Percentiles rank a stretch among this genome's conserved stretches.
Conservation (phyloP, 208 protist genomes). For the Acanthamoeba lugdunensis region DNA sequence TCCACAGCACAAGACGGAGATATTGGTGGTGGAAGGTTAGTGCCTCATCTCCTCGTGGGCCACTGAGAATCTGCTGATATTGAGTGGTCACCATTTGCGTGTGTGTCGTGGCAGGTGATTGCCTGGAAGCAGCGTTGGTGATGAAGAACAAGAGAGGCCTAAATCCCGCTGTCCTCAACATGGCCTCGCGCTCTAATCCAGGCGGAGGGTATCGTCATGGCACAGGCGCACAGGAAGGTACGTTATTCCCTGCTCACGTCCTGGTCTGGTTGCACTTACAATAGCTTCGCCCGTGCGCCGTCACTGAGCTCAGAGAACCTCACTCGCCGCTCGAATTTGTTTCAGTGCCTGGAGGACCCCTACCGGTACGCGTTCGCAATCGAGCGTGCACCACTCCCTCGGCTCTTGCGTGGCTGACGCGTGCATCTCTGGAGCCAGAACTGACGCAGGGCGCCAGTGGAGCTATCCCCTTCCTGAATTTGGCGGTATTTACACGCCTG, state of each 20-base stretch:
- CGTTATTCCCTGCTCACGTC: background rate
- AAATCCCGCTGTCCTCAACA: slow-evolving; percentile 60
- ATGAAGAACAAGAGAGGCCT: slow-evolving; percentile 12
- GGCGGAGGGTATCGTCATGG: slow-evolving; percentile 57
- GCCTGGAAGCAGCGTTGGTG: slow-evolving; percentile 5
- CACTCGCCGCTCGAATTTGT: slow-evolving; percentile 48
- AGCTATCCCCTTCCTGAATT: slow-evolving; percentile 64
- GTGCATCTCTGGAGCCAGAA: background rate
- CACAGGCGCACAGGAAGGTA: slow-evolving; percentile 57
- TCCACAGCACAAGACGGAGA: background rate
- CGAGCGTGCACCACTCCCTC: background rate
- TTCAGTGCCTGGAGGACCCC: slow-evolving; percentile 69
- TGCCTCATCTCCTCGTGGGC: background rate
- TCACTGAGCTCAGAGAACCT: slow-evolving; percentile 17
- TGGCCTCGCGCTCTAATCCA: slow-evolving; percentile 56
- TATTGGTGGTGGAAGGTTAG: slow-evolving; percentile 40
- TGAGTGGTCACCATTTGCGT: too few relatives aligned
- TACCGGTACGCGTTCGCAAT: background rate
- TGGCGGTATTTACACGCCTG: slow-evolving; percentile 53
- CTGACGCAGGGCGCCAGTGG: background rate
- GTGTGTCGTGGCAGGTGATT: background rate
- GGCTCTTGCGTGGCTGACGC: background rate
- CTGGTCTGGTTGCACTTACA: too few relatives aligned
- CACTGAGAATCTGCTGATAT: background rate
- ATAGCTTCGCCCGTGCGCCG: background rate